Base-by-base conservation (phyloP, 352 stramenopile species). In the Phytophthora sp. region DNA sequence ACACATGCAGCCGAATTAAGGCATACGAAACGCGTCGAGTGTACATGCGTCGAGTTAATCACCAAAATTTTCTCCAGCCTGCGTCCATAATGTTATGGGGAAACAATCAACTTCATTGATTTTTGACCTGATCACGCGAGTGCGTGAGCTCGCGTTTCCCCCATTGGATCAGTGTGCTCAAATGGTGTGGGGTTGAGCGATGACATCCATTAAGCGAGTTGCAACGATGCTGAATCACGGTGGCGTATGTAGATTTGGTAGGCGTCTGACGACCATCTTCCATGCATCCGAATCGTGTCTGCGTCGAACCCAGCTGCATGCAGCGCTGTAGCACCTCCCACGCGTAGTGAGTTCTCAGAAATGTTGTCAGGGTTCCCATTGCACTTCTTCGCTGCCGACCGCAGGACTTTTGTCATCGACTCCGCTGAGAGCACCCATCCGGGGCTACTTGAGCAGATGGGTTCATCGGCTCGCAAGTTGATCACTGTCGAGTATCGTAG, bases 221-320 rank as follows among this genome's bases (percentile, higher is more conserved):
- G n/a, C n/a, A n/a, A n/a, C n/a, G n/a, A n/a, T n/a, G n/a, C n/a
- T n/a, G n/a, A n/a, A n/a, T n/a, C n/a, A n/a, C n/a, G n/a, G n/a
- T n/a, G n/a, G 32, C 12, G 32, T 18, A 38, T 1, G 49, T 57
- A 57, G 6, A 23, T 13, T n/a, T 39, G 49, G 34, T 57, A 57
- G 2, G 49, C 49, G 13, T 57, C 24, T 5, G 49, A 57, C 8
- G 20, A 5, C 35, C 35, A 57, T 38, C 49, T 21, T 24, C 34
- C 49, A 23, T 57, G 49, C 32, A 48, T 34, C 4, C 15, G 15
- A n/a, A 57, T 57, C 3, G 49, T 48, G 34, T 48, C 49, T 5
- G 34, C 23, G 17, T 37, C 23, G 7, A 48, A n/a, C 2, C 35
- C 49, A 18, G 34, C 49, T 21, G 21, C 6, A 34, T 57, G 49